Conservation (phyloP, 2,329 filamentous ascomycete species). For the Fusarium metavorans region DNA sequence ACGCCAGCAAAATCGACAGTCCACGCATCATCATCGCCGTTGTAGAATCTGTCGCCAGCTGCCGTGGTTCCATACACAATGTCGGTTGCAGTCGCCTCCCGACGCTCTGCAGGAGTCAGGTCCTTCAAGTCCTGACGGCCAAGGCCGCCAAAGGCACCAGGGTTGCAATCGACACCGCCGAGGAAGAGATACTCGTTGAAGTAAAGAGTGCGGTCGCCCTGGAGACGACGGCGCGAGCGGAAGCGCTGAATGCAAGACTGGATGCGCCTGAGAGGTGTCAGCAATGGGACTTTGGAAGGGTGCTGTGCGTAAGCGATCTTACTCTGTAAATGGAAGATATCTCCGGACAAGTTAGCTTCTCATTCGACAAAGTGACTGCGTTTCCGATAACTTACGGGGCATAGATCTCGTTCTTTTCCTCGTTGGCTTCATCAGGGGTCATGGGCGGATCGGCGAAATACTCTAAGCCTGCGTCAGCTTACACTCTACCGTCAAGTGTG, state of each 20-base stretch:
- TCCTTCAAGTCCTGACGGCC: conserved; percentile 64
- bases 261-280: conserved; percentile 71
- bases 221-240: conserved; percentile 80
- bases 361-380: neutral
- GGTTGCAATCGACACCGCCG: conserved; percentile 78
- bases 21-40: conserved; percentile 70
- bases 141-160: conserved; percentile 70
- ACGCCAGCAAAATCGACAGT: conserved; percentile 84
- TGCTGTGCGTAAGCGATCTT: conserved; percentile 14
- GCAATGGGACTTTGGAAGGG: conserved; percentile 2
- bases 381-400: conserved; percentile 60
- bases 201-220: conserved; percentile 68
- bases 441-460: conserved; percentile 85
- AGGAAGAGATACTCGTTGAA: conserved; percentile 87
- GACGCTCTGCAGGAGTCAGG: conserved; percentile 72
- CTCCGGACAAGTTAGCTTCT: conserved; percentile 50
- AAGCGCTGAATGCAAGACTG: conserved; percentile 88
- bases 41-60: conserved; percentile 60
- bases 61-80: conserved; percentile 64
- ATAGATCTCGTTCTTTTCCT: conserved; percentile 77
- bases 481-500: neutral
- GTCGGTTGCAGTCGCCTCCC: conserved; percentile 72
- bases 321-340: conserved; percentile 68
- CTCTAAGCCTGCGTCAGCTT: conserved; percentile 56
- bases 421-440: conserved; percentile 74